Conservation (phyloP, 805 yeast species). For the Kodamaea nitidulidarum region DNA sequence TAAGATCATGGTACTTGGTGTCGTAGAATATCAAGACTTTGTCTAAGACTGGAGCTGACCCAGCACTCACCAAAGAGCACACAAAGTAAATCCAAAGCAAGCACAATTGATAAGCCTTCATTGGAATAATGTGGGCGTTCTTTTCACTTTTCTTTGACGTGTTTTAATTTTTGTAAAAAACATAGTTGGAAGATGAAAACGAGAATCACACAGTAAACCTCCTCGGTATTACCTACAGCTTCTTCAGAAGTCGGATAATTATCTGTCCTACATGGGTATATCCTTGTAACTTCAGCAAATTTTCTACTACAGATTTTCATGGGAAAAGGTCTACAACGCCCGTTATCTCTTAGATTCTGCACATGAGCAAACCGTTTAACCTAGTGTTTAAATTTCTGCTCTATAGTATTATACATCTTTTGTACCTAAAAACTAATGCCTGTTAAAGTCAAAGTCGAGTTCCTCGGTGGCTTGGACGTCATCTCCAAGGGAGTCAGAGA, state of each 20-base stretch:
- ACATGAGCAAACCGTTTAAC: no score
- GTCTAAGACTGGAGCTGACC: neutral
- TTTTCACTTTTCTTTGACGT: constrained; percentile 8
- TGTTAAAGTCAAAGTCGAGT: constrained; percentile 40
- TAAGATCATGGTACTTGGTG: constrained; percentile 21
- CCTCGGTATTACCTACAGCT: no score
- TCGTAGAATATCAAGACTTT: constrained; percentile 34
- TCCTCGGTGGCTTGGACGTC: constrained; percentile 78
- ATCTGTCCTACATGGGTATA: no score
- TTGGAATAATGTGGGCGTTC: constrained; percentile 4
- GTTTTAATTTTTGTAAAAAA: constrained; percentile 3
- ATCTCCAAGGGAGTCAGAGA: constrained; percentile 60
- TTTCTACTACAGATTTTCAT: no score
- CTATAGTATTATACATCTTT: no score
- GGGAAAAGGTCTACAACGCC: no score
- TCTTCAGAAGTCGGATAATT: no score
- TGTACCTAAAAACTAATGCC: constrained; percentile 17
- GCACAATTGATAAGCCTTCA: constrained; percentile 9
- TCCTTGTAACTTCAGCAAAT: no score
- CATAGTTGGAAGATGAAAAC: no score
- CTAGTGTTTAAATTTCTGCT: no score
- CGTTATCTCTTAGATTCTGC: no score
- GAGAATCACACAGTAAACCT: neutral
- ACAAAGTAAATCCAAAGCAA: constrained; percentile 7
- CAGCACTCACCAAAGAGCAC: constrained; percentile 4